Percentiles rank a stretch among this genome's conserved stretches.
Conservation (phyloP, 2,329 filamentous ascomycete genomes). For the Cladosporium cucumerinum region DNA sequence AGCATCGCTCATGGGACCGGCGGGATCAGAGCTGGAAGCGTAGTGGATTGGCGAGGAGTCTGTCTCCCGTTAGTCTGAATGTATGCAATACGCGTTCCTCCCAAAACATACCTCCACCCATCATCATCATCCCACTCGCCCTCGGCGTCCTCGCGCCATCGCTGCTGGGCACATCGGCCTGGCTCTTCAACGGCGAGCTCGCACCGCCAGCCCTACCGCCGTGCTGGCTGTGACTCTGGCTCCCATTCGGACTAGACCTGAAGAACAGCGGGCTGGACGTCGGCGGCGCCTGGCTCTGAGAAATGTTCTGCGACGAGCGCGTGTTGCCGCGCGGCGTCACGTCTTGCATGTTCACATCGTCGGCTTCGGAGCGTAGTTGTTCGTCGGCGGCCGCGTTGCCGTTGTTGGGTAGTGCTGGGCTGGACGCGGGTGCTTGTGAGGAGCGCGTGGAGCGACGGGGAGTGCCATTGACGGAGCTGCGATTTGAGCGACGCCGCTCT, state of each 20-base stretch:
- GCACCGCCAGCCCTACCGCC: slow-evolving; percentile 37
- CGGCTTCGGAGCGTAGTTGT: slow-evolving; percentile 42
- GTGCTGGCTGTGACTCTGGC: slow-evolving; percentile 29
- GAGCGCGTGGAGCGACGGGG: slow-evolving; percentile 51
- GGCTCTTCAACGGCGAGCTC: slow-evolving; percentile 46
- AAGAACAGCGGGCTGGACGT: slow-evolving; percentile 80
- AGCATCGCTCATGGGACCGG: slow-evolving; percentile 38
- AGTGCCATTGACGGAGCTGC: slow-evolving; percentile 47
- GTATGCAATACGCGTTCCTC: background rate
- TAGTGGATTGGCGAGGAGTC: slow-evolving; percentile 93
- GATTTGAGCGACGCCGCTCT: slow-evolving; percentile 52
- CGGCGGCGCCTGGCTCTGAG: slow-evolving; percentile 32
- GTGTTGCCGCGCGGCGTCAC: slow-evolving; percentile 44
- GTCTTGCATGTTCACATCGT: slow-evolving; percentile 31
- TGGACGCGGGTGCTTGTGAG: slow-evolving; percentile 50
- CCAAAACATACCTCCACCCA: slow-evolving; percentile 51
- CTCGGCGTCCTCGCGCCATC: slow-evolving; percentile 69
- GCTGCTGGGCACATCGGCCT: slow-evolving; percentile 38
- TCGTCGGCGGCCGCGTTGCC: slow-evolving; percentile 30
- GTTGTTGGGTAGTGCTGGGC: slow-evolving; percentile 34
- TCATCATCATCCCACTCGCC: slow-evolving; percentile 55
- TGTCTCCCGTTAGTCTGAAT: slow-evolving; percentile 40
- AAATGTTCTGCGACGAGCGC: slow-evolving; percentile 44
- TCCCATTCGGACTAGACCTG: slow-evolving; percentile 57
- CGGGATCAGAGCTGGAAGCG: slow-evolving; percentile 71